Evolutionary conservation across 495 filamentous ascomycete species (phyloP).

Genomic region (Articulospora tetracladia): DNA sequence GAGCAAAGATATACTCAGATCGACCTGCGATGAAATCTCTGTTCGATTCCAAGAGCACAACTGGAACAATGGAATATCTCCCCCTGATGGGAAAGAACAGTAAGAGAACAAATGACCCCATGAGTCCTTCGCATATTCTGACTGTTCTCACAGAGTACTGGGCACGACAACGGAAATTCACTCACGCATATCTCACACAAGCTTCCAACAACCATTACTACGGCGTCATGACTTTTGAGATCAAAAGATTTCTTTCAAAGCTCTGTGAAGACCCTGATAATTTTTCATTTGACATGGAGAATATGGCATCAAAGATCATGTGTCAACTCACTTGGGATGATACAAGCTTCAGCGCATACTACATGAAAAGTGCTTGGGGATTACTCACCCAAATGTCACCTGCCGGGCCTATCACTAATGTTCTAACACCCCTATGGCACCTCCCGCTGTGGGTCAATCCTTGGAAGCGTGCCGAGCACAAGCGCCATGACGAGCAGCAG

Average conservation of each 20-base stretch:
- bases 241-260: not conserved
- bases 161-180: not conserved
- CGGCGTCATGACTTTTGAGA: slow-evolving; percentile 13
- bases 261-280: not conserved
- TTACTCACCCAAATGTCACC: slow-evolving; percentile 2
- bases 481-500: not conserved
- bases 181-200: slow-evolving; percentile 24
- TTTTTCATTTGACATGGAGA: not conserved
- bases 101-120: no score
- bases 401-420: slow-evolving; percentile 13
- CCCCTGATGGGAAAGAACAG: slow-evolving; percentile 8
- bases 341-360: not conserved
- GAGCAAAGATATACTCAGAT: slow-evolving; percentile 53
- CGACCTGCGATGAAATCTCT: not conserved
- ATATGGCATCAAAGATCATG: not conserved
- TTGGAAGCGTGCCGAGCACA: not conserved
- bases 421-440: not conserved
- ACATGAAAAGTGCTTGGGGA: not conserved
- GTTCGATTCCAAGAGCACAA: not conserved
- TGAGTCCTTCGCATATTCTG: no score
- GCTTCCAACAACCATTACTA: slow-evolving; percentile 17
- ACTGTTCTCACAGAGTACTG: slow-evolving; percentile 18
- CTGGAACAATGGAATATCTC: slow-evolving; percentile 3
- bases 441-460: not conserved
- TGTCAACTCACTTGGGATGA: not conserved